phyloP scores from a whole-genome alignment of 2,329 filamentous ascomycete genomes.

The Stachybotrys echinatus region DNA sequence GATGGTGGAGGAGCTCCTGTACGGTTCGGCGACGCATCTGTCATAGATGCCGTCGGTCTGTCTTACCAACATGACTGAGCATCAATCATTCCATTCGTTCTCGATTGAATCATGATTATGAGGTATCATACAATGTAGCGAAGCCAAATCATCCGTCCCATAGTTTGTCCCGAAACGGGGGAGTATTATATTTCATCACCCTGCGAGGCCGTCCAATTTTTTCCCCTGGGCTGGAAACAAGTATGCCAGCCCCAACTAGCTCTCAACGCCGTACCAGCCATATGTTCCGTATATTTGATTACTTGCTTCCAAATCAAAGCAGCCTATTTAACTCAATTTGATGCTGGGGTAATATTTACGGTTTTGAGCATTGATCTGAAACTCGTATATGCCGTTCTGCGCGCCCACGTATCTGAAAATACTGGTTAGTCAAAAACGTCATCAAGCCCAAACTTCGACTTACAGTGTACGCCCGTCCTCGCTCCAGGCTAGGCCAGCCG shows the following conservation, averaged over 20 bases:
- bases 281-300: neutral
- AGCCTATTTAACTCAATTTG: conserved; percentile 38
- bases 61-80: neutral
- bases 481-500: conserved; percentile 58
- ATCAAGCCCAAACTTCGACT: conserved; percentile 21
- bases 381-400: conserved; percentile 72
- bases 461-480: conserved; percentile 55
- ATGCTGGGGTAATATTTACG: conserved; percentile 56
- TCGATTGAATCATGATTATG: neutral
- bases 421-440: conserved; percentile 11
- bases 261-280: neutral
- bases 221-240: no score
- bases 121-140: neutral
- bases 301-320: neutral
- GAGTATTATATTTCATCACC: neutral
- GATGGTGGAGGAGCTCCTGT: conserved; percentile 54
- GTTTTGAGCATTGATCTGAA: conserved; percentile 57
- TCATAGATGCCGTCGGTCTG: neutral
- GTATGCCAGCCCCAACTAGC: no score
- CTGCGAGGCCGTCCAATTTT: neutral
- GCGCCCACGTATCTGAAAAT: conserved; percentile 53
- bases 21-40: conserved; percentile 25
- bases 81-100: no score
- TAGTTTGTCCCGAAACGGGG: neutral
- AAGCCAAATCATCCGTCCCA: neutral